Base-by-base conservation (phyloP, 495 filamentous ascomycete genomes). In the Xylaria acuta region DNA sequence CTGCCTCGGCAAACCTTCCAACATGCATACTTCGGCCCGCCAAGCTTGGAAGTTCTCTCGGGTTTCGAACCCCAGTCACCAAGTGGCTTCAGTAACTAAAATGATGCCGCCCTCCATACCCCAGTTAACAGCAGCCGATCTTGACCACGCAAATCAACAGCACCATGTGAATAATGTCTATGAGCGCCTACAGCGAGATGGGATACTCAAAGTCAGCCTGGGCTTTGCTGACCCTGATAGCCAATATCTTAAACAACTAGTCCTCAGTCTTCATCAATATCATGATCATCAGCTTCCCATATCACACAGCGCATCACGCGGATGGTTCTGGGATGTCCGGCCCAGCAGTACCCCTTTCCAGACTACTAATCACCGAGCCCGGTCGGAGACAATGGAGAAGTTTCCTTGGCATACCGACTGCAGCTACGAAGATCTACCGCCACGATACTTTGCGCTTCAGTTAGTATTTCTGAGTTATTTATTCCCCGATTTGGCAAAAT, bases 251-350 rank as follows among this genome's bases (percentile, higher is more conserved):
- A 69, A 76, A 20, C 30, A 75, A 2, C 72, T 84, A 4, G 56
- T 84, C 34, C 18, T 71, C 0, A 78, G 69, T 25, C 78, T 83
- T 1, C 75, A 82, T 54, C 64, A 69, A 54, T 16, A 75, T 27
- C 75, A 81, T 63, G 51, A 27, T 1, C 82, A 84, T 40, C 76
- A 77, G 2, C 76, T 82, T 1, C 81, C 82, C 5, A 79, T 83
- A 54, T 73, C 76, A 4, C 82, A 84, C 66, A 81, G 80, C 49
- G 79, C 81, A 5, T 54, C 73, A 1, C 73, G 78, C 0, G 82
- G 82, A 32, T 83, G 79, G 79, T 81, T 82, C 32, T 83, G 79
- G 81, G 81, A 83, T 49, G 69, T 82, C 22, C 78, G 78, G 2
- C 79, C 80, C 7, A 68, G 51, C 45, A 40, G 32, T 18, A 43